These are phyloP conservation scores for Poronia punctata DNA, from an alignment of 495 filamentous ascomycete genomes.

Conservation along the genomic window DNA sequence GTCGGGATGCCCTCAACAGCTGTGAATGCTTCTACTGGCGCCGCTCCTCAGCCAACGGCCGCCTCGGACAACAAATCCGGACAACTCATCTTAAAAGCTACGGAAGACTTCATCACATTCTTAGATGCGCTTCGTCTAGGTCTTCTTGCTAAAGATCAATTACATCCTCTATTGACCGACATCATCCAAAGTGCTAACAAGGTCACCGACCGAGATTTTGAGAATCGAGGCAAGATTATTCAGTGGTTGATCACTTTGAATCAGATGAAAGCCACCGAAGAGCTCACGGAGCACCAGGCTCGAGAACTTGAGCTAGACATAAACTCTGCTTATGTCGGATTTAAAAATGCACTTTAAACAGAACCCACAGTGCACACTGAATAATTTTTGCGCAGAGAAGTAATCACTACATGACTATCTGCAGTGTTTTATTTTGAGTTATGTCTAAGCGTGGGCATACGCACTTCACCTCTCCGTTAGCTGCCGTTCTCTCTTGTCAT, in stretches of 20 bases:
- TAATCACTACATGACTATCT: constrained; percentile 1
- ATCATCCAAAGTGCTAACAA: constrained; percentile 95
- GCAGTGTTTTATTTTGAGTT: too few relatives aligned
- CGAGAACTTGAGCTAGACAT: constrained; percentile 84
- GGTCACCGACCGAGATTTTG: constrained; percentile 88
- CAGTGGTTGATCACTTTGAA: constrained; percentile 97
- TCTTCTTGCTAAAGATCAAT: constrained; percentile 84
- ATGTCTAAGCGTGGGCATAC: too few relatives aligned
- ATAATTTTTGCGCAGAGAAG: neutral
- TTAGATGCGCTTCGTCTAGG: constrained; percentile 87
- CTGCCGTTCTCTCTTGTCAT: too few relatives aligned
- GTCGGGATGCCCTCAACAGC: constrained; percentile 73
- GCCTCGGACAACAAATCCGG: constrained; percentile 55
- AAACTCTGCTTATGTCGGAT: constrained; percentile 84
- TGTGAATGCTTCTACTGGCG: constrained; percentile 43
- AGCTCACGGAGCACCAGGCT: constrained; percentile 79
- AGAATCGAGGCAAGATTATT: constrained; percentile 91
- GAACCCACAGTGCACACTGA: neutral
- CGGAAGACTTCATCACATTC: constrained; percentile 97
- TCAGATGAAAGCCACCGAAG: constrained; percentile 92
- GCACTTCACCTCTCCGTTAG: too few relatives aligned
- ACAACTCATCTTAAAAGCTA: constrained; percentile 73
- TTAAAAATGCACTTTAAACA: constrained; percentile 53
- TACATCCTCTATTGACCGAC: constrained; percentile 88
- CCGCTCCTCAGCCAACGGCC: constrained; percentile 35